Percentiles rank a stretch among this genome's conserved stretches.
These are phyloP conservation scores for Naegleria gruberi DNA, from an alignment of 208 protist genomes.

Conservation along the genomic window DNA sequence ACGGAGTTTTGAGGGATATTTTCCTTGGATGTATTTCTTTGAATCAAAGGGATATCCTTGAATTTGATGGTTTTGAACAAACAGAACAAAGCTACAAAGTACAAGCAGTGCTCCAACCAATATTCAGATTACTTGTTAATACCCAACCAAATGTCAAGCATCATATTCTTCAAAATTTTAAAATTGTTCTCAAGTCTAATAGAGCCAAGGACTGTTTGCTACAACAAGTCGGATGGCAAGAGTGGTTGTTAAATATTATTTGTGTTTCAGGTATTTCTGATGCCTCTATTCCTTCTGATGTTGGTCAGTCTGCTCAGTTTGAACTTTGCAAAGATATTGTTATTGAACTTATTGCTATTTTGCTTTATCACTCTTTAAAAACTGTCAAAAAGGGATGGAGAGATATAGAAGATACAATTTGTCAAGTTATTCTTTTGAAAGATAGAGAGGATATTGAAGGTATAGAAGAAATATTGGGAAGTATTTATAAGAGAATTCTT, in stretches of 20 bases:
- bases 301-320: background rate
- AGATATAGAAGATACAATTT: conserved; percentile 5
- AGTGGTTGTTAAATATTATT: background rate
- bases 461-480: background rate
- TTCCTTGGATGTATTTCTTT: background rate
- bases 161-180: background rate
- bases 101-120: background rate
- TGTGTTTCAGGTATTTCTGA: background rate
- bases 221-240: background rate
- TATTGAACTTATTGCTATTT: background rate
- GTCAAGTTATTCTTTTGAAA: background rate
- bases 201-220: background rate
- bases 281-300: background rate
- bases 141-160: background rate
- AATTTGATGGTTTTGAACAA: background rate
- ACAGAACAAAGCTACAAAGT: background rate
- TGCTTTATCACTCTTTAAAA: background rate
- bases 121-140: background rate
- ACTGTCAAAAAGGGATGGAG: background rate
- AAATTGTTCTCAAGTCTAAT: background rate
- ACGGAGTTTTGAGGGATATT: background rate
- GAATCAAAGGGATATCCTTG: background rate
- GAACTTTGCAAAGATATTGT: conserved; percentile 10
- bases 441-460: background rate
- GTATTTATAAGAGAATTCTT: background rate